Evolutionary conservation across 305 asterid species (phyloP).

Genomic region (Solanum chacoense): DNA sequence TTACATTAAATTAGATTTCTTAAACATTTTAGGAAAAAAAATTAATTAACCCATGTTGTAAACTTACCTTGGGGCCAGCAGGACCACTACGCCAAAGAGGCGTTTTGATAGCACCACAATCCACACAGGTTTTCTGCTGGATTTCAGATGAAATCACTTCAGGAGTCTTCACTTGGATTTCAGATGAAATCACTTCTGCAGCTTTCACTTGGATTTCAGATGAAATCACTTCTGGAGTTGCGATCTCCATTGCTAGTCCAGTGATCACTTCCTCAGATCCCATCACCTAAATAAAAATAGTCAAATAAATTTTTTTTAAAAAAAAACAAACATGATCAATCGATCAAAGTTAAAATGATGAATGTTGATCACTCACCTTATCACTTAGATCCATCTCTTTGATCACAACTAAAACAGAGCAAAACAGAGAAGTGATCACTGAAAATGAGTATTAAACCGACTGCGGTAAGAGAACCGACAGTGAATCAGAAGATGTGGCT

Average conservation of each 20-base stretch:
- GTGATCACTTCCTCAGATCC: constrained; percentile 50
- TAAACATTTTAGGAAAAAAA: background rate
- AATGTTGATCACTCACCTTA: constrained; percentile 50
- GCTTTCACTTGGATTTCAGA: background rate
- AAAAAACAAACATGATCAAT: background rate
- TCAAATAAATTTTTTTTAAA: background rate
- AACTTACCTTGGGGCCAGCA: constrained; percentile 69
- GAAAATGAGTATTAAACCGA: background rate
- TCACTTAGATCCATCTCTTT: constrained; percentile 68
- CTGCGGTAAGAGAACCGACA: constrained; percentile 1
- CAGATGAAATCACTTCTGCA: constrained; percentile 20
- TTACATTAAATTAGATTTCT: background rate
- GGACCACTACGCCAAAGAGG: constrained; percentile 88
- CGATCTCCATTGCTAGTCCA: constrained; percentile 18
- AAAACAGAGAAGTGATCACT: background rate
- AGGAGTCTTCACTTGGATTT: background rate
- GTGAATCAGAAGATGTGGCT: background rate
- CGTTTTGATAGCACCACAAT: constrained; percentile 67
- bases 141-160: constrained; percentile 23
- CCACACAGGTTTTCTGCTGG: constrained; percentile 39
- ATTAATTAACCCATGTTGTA: background rate
- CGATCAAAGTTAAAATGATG: background rate
- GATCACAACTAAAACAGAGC: background rate
- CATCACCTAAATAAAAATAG: constrained; percentile 24
- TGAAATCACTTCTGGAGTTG: constrained; percentile 24